Percentiles rank a stretch among this genome's conserved stretches.
These are phyloP conservation scores for Ramaria sp. DNA, from an alignment of 768 basidiomycete genomes.

Conservation along the genomic window DNA sequence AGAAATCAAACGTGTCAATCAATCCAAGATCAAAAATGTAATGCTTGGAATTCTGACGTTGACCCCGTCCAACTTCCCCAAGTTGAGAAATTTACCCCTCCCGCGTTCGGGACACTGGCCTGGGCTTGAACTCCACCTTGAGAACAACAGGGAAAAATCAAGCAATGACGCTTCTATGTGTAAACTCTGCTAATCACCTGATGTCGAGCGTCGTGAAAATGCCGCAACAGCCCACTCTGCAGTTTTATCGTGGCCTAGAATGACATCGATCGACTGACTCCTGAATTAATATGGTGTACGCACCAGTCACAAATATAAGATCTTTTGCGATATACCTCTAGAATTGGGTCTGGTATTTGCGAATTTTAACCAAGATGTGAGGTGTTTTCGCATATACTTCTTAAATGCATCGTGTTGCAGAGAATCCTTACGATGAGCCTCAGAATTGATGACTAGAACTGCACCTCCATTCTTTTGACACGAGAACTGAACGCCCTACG, in stretches of 20 bases:
- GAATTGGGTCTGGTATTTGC: neutral
- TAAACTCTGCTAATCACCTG: neutral
- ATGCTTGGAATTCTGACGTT: neutral
- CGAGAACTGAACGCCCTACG: constrained; percentile 7
- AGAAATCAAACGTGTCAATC: neutral
- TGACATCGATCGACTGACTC: neutral
- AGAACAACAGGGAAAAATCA: neutral
- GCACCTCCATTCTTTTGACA: constrained; percentile 8
- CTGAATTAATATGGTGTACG: neutral
- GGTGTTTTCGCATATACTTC: constrained; percentile 5
- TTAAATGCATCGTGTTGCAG: neutral
- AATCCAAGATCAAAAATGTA: neutral
- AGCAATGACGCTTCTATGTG: neutral
- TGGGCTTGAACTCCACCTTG: constrained; percentile 4
- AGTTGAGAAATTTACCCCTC: neutral
- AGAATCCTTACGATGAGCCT: constrained; percentile 3
- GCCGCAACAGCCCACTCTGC: constrained; percentile 9
- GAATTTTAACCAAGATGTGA: constrained; percentile 1
- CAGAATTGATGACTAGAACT: constrained; percentile 8
- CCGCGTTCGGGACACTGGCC: neutral
- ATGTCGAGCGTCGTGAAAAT: neutral
- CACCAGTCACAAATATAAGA: constrained; percentile 9
- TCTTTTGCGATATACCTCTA: constrained; percentile 3
- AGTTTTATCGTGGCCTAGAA: constrained; percentile 4
- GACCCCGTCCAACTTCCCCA: constrained; percentile 5